Conservation (phyloP, 495 filamentous ascomycete genomes). For the Neurospora terricola region DNA sequence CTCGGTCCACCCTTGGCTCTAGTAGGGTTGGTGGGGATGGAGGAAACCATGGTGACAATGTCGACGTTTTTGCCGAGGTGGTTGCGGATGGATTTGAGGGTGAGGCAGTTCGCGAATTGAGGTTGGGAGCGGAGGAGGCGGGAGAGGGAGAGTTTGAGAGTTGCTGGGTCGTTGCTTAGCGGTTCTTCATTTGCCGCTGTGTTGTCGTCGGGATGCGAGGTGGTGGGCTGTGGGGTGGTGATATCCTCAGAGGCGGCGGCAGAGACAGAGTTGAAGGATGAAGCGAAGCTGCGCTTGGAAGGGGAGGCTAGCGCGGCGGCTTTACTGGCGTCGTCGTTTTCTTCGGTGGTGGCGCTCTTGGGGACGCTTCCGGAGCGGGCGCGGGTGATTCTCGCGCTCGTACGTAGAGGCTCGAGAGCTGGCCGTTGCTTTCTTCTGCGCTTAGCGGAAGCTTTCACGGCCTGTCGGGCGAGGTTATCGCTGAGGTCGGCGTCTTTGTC, state of each 20-base stretch:
- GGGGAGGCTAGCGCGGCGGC: conserved; percentile 8
- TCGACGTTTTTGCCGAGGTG: conserved; percentile 48
- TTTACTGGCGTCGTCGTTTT: conserved; percentile 12
- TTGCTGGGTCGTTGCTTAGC: conserved; percentile 10
- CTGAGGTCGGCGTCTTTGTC: conserved; percentile 18
- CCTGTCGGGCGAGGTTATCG: conserved; percentile 25
- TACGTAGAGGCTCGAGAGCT: conserved; percentile 16
- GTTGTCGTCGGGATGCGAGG: background rate
- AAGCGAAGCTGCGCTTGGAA: conserved; percentile 8
- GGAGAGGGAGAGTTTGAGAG: conserved; percentile 28
- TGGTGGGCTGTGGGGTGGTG: background rate
- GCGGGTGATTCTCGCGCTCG: conserved; percentile 12
- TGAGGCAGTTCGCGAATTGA: conserved; percentile 54
- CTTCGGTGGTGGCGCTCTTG: conserved; percentile 9
- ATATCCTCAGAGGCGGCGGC: background rate
- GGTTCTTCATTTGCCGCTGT: background rate
- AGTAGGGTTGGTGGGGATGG: conserved; percentile 41
- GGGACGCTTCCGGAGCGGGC: conserved; percentile 18
- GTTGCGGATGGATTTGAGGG: conserved; percentile 52
- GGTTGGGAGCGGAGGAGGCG: conserved; percentile 50
- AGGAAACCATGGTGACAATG: conserved; percentile 57
- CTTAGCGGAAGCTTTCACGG: conserved; percentile 16
- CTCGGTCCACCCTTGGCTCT: conserved; percentile 55
- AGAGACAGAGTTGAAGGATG: conserved; percentile 11
- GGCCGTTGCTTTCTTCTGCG: conserved; percentile 9